A percentile compares a stretch with the other conserved stretches of the same genome.
Evolutionary conservation across 257 asterid genomes (phyloP).

Genomic region (Ajuga chamaepitys): DNA sequence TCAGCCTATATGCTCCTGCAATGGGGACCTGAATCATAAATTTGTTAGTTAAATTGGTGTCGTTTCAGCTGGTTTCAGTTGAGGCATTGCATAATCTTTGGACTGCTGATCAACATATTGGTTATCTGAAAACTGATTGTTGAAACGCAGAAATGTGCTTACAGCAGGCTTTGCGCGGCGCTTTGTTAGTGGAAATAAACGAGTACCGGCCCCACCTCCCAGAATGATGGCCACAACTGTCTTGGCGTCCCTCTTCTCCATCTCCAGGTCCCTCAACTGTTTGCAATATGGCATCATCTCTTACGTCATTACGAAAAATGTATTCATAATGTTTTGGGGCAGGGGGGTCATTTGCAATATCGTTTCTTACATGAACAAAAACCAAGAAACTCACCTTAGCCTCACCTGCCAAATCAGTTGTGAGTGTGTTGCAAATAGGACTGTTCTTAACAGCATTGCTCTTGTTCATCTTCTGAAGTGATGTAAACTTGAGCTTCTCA

Average conservation of each 20-base stretch:
- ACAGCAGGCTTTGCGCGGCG: slow-evolving; percentile 98
- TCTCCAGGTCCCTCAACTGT: slow-evolving; percentile 66
- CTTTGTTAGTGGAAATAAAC: slow-evolving; percentile 88
- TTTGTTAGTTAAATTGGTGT: not conserved
- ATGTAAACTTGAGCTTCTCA: slow-evolving; percentile 39
- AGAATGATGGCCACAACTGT: slow-evolving; percentile 83
- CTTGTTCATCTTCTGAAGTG: slow-evolving; percentile 27
- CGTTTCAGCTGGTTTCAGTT: not conserved
- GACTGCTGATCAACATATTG: too few species aligned
- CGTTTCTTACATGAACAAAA: not conserved
- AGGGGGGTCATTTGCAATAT: not conserved
- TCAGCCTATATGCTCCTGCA: slow-evolving; percentile 96
- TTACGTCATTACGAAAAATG: not conserved
- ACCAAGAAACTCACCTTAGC: slow-evolving; percentile 59
- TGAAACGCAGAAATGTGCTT: slow-evolving; percentile 19
- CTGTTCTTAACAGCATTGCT: slow-evolving; percentile 13
- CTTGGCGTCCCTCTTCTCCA: slow-evolving; percentile 70
- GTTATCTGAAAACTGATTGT: not conserved
- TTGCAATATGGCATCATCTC: not conserved
- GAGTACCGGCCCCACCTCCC: slow-evolving; percentile 99
- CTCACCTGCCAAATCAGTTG: slow-evolving; percentile 66
- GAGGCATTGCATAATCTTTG: not conserved
- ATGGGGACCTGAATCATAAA: slow-evolving; percentile 64
- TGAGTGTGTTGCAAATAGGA: slow-evolving; percentile 49
- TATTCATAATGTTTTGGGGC: not conserved